Conservation (phyloP, 2,329 filamentous ascomycete species). For the Pseudogymnoascus sp. region DNA sequence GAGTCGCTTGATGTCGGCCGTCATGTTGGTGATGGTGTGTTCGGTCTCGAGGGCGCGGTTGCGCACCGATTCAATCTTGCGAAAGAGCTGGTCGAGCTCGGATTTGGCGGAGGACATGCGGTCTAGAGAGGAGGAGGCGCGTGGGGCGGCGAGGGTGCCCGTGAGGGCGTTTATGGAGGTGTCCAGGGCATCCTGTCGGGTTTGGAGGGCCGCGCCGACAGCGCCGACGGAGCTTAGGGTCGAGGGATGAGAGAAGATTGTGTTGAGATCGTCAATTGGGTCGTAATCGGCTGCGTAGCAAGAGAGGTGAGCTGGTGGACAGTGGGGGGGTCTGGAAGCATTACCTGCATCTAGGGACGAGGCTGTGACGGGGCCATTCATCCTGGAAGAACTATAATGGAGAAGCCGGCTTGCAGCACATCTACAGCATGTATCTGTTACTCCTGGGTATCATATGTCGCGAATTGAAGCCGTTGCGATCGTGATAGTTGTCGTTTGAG, state of each 20-base stretch:
- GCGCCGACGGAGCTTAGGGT: constrained; percentile 68
- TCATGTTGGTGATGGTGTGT: constrained; percentile 96
- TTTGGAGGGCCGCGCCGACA: constrained; percentile 66
- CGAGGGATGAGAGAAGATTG: constrained; percentile 84
- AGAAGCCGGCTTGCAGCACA: neutral
- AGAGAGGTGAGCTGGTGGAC: constrained; percentile 14
- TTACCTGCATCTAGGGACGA: constrained; percentile 30
- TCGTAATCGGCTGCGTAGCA: constrained; percentile 66
- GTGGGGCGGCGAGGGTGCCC: constrained; percentile 69
- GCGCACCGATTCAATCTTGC: constrained; percentile 89
- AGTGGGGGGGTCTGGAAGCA: constrained; percentile 10
- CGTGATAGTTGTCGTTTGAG: neutral
- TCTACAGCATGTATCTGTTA: neutral
- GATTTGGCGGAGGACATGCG: constrained; percentile 86
- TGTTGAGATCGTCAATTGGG: constrained; percentile 85
- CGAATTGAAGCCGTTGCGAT: neutral
- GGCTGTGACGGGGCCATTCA: constrained; percentile 26
- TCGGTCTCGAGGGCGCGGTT: constrained; percentile 86
- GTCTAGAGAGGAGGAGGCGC: constrained; percentile 78
- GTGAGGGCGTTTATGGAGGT: constrained; percentile 66
- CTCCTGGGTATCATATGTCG: neutral
- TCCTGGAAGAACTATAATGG: constrained; percentile 12
- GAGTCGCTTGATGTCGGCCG: constrained; percentile 93
- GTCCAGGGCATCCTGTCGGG: constrained; percentile 76
- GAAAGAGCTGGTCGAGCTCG: constrained; percentile 83